These are phyloP conservation scores for Phaeophleospora eucalypticola DNA, from an alignment of 2,329 filamentous ascomycete genomes.

Conservation along the genomic window DNA sequence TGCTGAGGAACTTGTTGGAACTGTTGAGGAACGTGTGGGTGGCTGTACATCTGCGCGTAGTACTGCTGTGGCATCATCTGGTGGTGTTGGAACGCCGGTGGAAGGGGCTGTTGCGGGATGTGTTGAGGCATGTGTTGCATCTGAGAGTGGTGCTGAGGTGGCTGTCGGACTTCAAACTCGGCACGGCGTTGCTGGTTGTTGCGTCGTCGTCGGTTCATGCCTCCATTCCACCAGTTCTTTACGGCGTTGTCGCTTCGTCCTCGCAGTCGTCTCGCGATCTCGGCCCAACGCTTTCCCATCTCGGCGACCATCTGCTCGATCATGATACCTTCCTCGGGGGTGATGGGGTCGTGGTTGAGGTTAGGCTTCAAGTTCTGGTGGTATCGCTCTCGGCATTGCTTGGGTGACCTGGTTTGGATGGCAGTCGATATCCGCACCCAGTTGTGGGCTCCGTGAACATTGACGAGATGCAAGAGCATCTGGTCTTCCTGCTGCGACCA, in stretches of 20 bases:
- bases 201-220: slow-evolving; percentile 70
- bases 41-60: slow-evolving; percentile 20
- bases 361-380: slow-evolving; percentile 90
- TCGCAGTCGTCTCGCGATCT: slow-evolving; percentile 76
- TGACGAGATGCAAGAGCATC: slow-evolving; percentile 65
- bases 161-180: slow-evolving; percentile 31
- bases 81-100: slow-evolving; percentile 21
- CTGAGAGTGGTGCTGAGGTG: slow-evolving; percentile 22
- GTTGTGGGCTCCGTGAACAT: slow-evolving; percentile 70
- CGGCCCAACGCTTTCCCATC: slow-evolving; percentile 86
- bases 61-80: slow-evolving; percentile 23
- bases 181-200: slow-evolving; percentile 35
- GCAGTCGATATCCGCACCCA: slow-evolving; percentile 82
- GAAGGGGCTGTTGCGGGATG: slow-evolving; percentile 21
- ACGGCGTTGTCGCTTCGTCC: slow-evolving; percentile 92
- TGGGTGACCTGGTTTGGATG: slow-evolving; percentile 75
- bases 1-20: slow-evolving; percentile 28
- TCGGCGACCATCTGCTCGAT: slow-evolving; percentile 75
- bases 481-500: slow-evolving; percentile 78
- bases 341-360: slow-evolving; percentile 72
- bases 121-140: slow-evolving; percentile 22
- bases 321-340: slow-evolving; percentile 66
- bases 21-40: slow-evolving; percentile 28
- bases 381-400: slow-evolving; percentile 91
- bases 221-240: slow-evolving; percentile 98